Evolutionary conservation across 1,284 basidiomycete species (phyloP).

Genomic region (Pterulicium gracile): DNA sequence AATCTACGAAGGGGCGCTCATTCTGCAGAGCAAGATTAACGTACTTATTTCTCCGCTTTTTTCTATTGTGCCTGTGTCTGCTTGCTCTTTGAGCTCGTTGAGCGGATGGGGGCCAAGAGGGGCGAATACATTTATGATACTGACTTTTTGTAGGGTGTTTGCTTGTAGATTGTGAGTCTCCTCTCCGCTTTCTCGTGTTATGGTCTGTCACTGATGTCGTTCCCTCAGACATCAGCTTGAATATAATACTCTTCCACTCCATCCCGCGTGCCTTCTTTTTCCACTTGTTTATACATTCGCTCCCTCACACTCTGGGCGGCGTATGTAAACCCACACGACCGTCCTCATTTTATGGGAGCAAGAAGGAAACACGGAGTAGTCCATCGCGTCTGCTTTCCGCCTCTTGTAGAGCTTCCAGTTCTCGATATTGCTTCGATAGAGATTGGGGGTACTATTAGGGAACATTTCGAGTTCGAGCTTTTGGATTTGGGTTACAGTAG

Average conservation of each 20-base stretch:
- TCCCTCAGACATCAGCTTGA: too few species aligned
- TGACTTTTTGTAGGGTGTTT: too few species aligned
- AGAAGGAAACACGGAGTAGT: constrained; percentile 26
- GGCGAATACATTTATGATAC: neutral
- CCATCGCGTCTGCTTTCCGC: too few species aligned
- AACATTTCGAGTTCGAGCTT: too few species aligned
- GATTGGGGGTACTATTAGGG: too few species aligned
- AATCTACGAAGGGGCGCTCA: constrained; percentile 60
- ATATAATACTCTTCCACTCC: too few species aligned
- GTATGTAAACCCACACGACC: constrained; percentile 51
- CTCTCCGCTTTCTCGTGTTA: too few species aligned
- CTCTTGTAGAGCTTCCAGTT: too few species aligned
- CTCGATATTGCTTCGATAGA: too few species aligned
- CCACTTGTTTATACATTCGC: constrained; percentile 22
- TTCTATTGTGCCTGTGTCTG: neutral
- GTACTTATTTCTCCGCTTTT: neutral
- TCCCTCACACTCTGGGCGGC: constrained; percentile 86
- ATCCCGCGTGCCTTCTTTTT: neutral
- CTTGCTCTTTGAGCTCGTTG: neutral
- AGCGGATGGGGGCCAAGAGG: neutral
- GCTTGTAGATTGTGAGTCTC: too few species aligned
- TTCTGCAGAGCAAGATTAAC: constrained; percentile 71
- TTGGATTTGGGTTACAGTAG: too few species aligned
- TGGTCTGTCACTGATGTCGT: too few species aligned
- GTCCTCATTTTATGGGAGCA: constrained; percentile 87